These are phyloP conservation scores for Hyphopichia buzzinii DNA, from an alignment of 1,139 yeast genomes.

Conservation along the genomic window DNA sequence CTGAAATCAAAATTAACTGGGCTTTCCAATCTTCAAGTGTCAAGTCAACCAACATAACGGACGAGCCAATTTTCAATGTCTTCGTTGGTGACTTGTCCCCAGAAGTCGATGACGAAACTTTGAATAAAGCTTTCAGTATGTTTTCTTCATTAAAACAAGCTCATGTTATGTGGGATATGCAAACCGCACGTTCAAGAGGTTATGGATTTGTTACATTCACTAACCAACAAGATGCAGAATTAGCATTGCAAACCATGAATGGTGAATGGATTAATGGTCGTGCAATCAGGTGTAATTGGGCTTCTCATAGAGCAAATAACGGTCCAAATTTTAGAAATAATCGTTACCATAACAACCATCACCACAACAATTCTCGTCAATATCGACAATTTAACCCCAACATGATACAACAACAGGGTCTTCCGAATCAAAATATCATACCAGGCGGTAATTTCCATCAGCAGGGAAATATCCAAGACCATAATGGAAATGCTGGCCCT, in stretches of 20 bases:
- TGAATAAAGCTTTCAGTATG: slow-evolving; percentile 56
- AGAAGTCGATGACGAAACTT: slow-evolving; percentile 77
- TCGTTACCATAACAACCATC: slow-evolving; percentile 13
- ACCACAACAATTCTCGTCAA: slow-evolving; percentile 10
- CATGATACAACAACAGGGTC: slow-evolving; percentile 11
- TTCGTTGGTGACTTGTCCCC: slow-evolving; percentile 86
- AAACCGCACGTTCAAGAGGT: slow-evolving; percentile 86
- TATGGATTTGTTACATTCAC: slow-evolving; percentile 88
- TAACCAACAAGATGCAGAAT: slow-evolving; percentile 66
- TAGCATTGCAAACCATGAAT: slow-evolving; percentile 71
- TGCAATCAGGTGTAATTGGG: slow-evolving; percentile 85
- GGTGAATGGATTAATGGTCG: slow-evolving; percentile 74
- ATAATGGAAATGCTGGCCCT: background rate
- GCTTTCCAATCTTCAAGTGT: slow-evolving; percentile 68
- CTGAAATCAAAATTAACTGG: slow-evolving; percentile 69
- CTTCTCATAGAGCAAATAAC: slow-evolving; percentile 60
- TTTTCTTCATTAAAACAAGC: slow-evolving; percentile 73
- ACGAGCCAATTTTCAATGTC: slow-evolving; percentile 58
- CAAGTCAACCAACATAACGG: slow-evolving; percentile 47
- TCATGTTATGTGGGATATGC: slow-evolving; percentile 98
- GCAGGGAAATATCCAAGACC: background rate
- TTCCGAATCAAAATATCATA: slow-evolving; percentile 8
- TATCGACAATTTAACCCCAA: slow-evolving; percentile 15
- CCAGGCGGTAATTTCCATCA: slow-evolving; percentile 12
- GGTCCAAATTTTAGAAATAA: slow-evolving; percentile 11